A percentile compares a stretch with the other conserved stretches of the same genome.
Evolutionary conservation across 257 asterid genomes (phyloP).

Genomic region (Solanum dulcamara): DNA sequence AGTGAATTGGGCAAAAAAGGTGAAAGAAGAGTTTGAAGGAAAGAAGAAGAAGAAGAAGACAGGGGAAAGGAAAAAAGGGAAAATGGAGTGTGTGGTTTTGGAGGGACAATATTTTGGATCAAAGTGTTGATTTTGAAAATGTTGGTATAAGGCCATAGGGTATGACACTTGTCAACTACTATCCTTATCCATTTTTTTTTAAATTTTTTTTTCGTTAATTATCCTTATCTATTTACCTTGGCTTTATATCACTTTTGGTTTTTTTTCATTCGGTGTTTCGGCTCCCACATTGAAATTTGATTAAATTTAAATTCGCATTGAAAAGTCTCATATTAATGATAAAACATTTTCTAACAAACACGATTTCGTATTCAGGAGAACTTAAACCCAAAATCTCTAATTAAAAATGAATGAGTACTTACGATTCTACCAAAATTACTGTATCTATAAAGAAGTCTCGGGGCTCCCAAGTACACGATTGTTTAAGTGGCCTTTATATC

Average conservation of each 20-base stretch:
- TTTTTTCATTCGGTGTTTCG: no score
- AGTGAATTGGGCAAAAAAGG: not conserved
- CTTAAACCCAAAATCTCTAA: no score
- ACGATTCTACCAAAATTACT: no score
- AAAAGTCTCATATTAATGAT: no score
- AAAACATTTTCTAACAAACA: no score
- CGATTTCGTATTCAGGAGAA: no score
- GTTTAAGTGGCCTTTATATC: no score
- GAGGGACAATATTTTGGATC: not conserved
- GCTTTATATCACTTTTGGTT: not conserved
- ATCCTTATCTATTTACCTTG: conserved; percentile 1
- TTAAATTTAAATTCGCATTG: no score
- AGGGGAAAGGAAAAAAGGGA: not conserved
- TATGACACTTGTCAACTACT: conserved; percentile 47
- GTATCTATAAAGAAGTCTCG: no score
- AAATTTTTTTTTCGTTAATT: not conserved
- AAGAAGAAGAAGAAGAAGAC: not conserved
- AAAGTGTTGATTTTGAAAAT: conserved; percentile 26
- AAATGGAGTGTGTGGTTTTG: conserved; percentile 9
- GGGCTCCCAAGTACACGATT: no score
- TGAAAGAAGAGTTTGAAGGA: not conserved
- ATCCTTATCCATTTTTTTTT: not conserved
- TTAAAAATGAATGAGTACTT: no score
- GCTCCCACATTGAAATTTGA: no score
- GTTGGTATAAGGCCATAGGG: conserved; percentile 44